These are phyloP conservation scores for Salix udensis DNA, from an alignment of 345 rosid genomes.

Conservation along the genomic window DNA sequence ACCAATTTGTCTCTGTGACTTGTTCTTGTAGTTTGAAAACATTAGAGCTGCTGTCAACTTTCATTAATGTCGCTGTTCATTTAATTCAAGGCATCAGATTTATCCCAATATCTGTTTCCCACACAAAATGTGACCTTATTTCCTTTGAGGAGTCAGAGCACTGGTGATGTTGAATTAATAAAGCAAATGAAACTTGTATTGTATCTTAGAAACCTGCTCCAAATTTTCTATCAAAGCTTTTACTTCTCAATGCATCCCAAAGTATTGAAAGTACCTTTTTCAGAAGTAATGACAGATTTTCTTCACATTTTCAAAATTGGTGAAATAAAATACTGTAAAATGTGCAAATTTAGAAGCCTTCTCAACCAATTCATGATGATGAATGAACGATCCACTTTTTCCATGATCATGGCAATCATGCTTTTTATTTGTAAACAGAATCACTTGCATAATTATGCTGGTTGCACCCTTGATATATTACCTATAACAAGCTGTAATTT, in stretches of 20 bases:
- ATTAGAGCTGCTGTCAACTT: not conserved
- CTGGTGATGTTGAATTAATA: not conserved
- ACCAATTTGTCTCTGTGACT: not conserved
- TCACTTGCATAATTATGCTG: not conserved
- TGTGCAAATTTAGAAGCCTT: not conserved
- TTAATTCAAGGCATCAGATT: not conserved
- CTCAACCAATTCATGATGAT: not conserved
- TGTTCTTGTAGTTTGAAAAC: not conserved
- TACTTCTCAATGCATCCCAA: not conserved
- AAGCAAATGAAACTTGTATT: conserved; percentile 1
- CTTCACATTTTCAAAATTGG: not conserved
- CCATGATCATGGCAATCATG: not conserved
- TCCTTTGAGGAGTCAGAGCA: not conserved
- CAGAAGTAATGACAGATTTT: not conserved
- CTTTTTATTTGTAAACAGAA: not conserved
- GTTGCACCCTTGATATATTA: not conserved
- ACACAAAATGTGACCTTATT: not conserved
- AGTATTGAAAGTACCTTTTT: not conserved
- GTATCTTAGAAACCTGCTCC: not conserved
- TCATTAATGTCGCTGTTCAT: not conserved
- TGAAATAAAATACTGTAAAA: not conserved
- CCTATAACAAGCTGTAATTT: not conserved
- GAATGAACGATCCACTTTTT: not conserved
- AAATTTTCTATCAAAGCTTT: not conserved
- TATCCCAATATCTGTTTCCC: not conserved